phyloP scores from a whole-genome alignment of 2,329 filamentous ascomycete species.

The Diaporthe australafricana region DNA sequence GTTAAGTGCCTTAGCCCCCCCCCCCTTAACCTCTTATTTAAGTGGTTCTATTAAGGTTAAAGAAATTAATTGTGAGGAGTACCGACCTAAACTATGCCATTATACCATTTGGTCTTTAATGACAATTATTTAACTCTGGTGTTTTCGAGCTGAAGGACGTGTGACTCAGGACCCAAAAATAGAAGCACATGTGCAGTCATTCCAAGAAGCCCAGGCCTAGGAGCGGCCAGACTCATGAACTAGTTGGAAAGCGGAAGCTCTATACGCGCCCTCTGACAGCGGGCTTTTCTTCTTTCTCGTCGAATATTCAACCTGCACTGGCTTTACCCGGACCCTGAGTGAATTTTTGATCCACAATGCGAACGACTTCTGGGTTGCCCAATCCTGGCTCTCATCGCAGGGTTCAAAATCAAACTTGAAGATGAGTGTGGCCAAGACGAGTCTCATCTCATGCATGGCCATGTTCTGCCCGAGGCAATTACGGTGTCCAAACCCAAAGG shows the following conservation, averaged over 20 bases:
- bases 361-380: slow-evolving; percentile 12
- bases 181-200: not conserved
- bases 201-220: not conserved
- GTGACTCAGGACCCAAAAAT: not conserved
- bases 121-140: too few relatives aligned
- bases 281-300: not conserved
- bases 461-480: slow-evolving; percentile 28
- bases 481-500: slow-evolving; percentile 18
- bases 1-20: too few relatives aligned
- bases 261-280: not conserved
- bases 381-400: slow-evolving; percentile 12
- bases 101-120: too few relatives aligned
- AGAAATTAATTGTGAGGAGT: too few relatives aligned
- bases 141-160: not conserved
- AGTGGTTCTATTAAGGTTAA: too few relatives aligned
- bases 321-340: slow-evolving; percentile 14
- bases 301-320: slow-evolving; percentile 25
- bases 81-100: too few relatives aligned
- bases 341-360: slow-evolving; percentile 23
- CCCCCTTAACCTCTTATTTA: too few relatives aligned
- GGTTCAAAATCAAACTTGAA: slow-evolving; percentile 24
- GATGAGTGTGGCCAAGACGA: slow-evolving; percentile 16
- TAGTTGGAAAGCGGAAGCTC: not conserved
- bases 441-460: slow-evolving; percentile 32
- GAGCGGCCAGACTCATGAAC: not conserved